Conservation (phyloP, 1,139 yeast species). For the Taphrina confusa region DNA sequence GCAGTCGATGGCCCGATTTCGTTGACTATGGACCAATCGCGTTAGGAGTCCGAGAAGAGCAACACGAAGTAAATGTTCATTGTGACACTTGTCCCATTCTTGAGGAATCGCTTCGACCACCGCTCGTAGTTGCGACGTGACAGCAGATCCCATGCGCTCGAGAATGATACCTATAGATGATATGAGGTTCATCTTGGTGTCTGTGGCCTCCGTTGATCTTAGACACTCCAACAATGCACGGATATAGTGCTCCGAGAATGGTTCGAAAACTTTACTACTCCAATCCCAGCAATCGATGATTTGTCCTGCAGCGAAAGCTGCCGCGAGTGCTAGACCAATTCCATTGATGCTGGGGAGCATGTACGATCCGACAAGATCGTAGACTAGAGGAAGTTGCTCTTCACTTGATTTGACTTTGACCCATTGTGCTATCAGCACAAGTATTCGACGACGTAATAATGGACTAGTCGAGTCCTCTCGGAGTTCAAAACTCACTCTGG, state of each 20-base stretch:
- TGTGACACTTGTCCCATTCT: slow-evolving; percentile 67
- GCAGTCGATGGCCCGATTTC: slow-evolving; percentile 59
- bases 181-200: slow-evolving; percentile 70
- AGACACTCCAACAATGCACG: slow-evolving; percentile 42
- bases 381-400: slow-evolving; percentile 61
- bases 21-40: slow-evolving; percentile 64
- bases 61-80: slow-evolving; percentile 68
- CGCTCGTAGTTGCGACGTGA: slow-evolving; percentile 48
- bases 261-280: slow-evolving; percentile 63
- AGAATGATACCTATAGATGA: slow-evolving; percentile 66
- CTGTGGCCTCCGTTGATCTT: slow-evolving; percentile 60
- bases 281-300: slow-evolving; percentile 88
- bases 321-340: slow-evolving; percentile 73
- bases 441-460: slow-evolving; percentile 73
- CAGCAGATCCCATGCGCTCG: slow-evolving; percentile 51
- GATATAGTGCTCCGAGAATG: slow-evolving; percentile 55
- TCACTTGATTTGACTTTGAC: slow-evolving; percentile 63
- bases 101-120: slow-evolving; percentile 66
- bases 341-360: slow-evolving; percentile 63
- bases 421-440: slow-evolving; percentile 81
- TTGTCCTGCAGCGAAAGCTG: slow-evolving; percentile 63
- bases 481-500: slow-evolving; percentile 58
- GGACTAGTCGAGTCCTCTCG: slow-evolving; percentile 41
- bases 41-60: slow-evolving; percentile 69
- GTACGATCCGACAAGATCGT: slow-evolving; percentile 55